Base-by-base conservation (phyloP, 768 basidiomycete genomes). In the Boletus bicolor region DNA sequence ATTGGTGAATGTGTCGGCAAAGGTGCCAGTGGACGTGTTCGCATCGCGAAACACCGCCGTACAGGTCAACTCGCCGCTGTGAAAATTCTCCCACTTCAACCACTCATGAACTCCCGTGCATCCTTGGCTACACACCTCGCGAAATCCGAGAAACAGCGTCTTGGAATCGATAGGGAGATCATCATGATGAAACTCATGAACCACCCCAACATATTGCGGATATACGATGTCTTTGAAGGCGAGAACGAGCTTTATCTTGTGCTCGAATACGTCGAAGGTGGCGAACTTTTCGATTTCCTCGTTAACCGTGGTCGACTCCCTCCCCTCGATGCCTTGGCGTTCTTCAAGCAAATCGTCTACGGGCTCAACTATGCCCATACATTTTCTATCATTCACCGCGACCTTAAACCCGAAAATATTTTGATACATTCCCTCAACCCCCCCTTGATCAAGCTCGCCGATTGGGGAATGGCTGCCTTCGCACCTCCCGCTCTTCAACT, bases 171-270 rank as follows among this genome's bases (percentile, higher is more conserved):
- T 70, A 78, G 92, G 59, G 95, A 98, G 72, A 96, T 98, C 57
- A 92, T 91, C 53, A 94, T 98, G 86, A 96, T 98, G 95, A 98
- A 98, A 72, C 87, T 98, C 64, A 94, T 98, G 86, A 91, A 95
- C 66, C 95, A 98, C 68, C 95, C 93, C 2, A 97, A 97, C 73
- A 93, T 98, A 64, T 84, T 98, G 78, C 85, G 89, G 58, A 87
- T 98, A 39, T 94, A 92, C 72, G 95, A 98, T 68, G 95, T 98
- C 51, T 97, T 90, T 73, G 93, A 98, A 74, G 90, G 91, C 68
- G 85, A 90, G 41, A 86, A 82, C 65, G 91, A 96, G 62, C 85
- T 98, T 41, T 97, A 89, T 73, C 84, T 98, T 34, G 86, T 98
- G 35, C 81, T 98, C 49, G 96, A 98, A 73, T 98, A 95, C 67